A percentile compares a stretch with the other conserved stretches of the same genome.
phyloP scores from a whole-genome alignment of 2,329 filamentous ascomycete genomes.

The Periconia digitata region DNA sequence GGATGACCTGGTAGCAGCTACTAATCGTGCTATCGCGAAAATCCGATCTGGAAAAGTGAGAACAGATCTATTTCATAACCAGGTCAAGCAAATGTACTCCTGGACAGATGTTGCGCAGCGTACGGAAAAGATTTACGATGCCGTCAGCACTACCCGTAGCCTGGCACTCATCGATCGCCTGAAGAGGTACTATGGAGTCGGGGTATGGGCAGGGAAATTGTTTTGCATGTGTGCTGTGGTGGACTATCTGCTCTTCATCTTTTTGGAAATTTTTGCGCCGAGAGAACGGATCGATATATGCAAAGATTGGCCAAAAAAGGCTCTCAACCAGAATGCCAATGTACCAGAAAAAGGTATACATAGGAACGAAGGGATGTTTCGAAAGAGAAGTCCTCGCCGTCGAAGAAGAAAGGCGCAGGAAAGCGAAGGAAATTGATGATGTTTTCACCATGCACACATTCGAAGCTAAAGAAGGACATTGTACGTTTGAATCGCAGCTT shows the following conservation, averaged over 20 bases:
- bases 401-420: slow-evolving; percentile 28
- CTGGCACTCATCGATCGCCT: slow-evolving; percentile 92
- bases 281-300: slow-evolving; percentile 85
- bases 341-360: background rate
- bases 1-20: slow-evolving; percentile 88
- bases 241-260: slow-evolving; percentile 87
- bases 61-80: slow-evolving; percentile 92
- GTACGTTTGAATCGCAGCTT: too few species aligned
- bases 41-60: slow-evolving; percentile 83
- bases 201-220: slow-evolving; percentile 96
- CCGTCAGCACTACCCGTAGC: slow-evolving; percentile 85
- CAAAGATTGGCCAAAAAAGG: slow-evolving; percentile 87
- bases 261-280: slow-evolving; percentile 85
- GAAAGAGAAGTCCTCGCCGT: slow-evolving; percentile 32
- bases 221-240: slow-evolving; percentile 94
- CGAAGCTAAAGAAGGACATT: too few species aligned
- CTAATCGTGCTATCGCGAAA: slow-evolving; percentile 83
- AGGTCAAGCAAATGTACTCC: slow-evolving; percentile 98
- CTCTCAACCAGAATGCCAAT: slow-evolving; percentile 16
- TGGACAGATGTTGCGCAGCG: slow-evolving; percentile 95
- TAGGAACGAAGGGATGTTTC: slow-evolving; percentile 14
- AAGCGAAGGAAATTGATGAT: slow-evolving; percentile 17
- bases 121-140: slow-evolving; percentile 93
- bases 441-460: too few species aligned
- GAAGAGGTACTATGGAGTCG: slow-evolving; percentile 96